Conservation (phyloP, 441 rosid species). For the Bruguiera hainesii region DNA sequence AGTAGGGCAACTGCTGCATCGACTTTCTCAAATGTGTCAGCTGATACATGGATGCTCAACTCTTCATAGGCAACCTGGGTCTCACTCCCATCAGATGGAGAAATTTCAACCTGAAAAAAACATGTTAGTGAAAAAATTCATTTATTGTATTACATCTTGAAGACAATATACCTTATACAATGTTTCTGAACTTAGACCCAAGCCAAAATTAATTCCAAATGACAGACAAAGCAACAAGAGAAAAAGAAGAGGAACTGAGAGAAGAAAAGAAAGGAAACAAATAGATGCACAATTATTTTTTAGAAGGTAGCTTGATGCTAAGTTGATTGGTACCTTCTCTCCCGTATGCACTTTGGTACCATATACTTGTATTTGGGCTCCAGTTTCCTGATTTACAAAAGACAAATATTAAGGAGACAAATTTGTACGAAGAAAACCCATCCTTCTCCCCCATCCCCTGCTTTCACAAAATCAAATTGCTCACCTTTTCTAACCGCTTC, state of each 20-base stretch:
- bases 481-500: conserved; percentile 74
- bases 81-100: conserved; percentile 53
- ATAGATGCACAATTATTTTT: conserved; percentile 2
- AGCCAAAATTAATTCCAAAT: neutral
- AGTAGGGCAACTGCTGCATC: conserved; percentile 81
- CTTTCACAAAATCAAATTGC: conserved; percentile 10
- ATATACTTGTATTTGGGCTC: conserved; percentile 62
- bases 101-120: conserved; percentile 61
- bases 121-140: neutral
- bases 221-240: conserved; percentile 7
- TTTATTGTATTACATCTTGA: neutral
- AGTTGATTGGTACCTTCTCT: conserved; percentile 55
- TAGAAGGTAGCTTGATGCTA: neutral
- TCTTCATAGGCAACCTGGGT: conserved; percentile 47
- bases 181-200: neutral
- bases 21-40: conserved; percentile 82
- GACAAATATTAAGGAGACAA: neutral
- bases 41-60: conserved; percentile 62
- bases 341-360: conserved; percentile 51
- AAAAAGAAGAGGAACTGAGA: neutral
- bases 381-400: conserved; percentile 64
- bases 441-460: too few relatives aligned
- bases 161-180: neutral
- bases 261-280: neutral
- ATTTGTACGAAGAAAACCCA: neutral